Percentiles rank a stretch among this genome's conserved stretches.
Conservation (phyloP, 2,329 filamentous ascomycete species). For the Trichoderma oligosporum region DNA sequence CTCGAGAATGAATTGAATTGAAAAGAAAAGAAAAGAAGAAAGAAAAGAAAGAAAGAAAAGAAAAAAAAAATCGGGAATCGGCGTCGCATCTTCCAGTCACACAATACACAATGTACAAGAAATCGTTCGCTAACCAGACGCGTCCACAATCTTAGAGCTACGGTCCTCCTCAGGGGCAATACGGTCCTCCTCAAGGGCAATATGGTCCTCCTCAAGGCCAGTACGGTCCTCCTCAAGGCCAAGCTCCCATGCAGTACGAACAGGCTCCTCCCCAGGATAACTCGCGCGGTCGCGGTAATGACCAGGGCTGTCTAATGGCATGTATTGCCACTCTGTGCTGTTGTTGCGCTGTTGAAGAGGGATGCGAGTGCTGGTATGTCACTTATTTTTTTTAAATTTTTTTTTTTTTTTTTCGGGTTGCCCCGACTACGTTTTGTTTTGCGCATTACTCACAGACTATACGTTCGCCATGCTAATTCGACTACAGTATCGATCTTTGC, state of each 20-base stretch:
- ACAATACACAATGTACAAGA: neutral
- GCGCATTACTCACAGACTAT: neutral
- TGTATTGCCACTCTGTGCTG: constrained; percentile 49
- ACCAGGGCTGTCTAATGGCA: constrained; percentile 43
- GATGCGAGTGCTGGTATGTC: constrained; percentile 48
- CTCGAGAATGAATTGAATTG: too few relatives aligned
- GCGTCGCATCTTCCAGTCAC: neutral
- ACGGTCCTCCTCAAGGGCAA: constrained; percentile 32
- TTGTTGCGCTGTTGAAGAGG: constrained; percentile 49
- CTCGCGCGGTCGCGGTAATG: constrained; percentile 32
- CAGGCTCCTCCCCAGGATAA: constrained; percentile 33
- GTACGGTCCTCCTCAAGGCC: constrained; percentile 32
- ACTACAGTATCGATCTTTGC: constrained; percentile 39
- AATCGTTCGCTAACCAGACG: neutral
- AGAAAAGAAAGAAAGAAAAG: too few relatives aligned
- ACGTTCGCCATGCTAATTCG: neutral
- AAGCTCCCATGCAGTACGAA: constrained; percentile 44
- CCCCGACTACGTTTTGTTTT: neutral
- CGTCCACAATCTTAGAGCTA: constrained; percentile 27
- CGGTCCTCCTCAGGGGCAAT: constrained; percentile 32
- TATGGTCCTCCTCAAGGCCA: constrained; percentile 35
- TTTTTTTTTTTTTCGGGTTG: neutral
- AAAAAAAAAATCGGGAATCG: constrained; percentile 5
- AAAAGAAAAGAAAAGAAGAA: too few relatives aligned
- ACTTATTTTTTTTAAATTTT: neutral